Percentiles rank a stretch among this genome's conserved stretches.
phyloP scores from a whole-genome alignment of 2,329 filamentous ascomycete species.

The Aaosphaeria pasadenensis region DNA sequence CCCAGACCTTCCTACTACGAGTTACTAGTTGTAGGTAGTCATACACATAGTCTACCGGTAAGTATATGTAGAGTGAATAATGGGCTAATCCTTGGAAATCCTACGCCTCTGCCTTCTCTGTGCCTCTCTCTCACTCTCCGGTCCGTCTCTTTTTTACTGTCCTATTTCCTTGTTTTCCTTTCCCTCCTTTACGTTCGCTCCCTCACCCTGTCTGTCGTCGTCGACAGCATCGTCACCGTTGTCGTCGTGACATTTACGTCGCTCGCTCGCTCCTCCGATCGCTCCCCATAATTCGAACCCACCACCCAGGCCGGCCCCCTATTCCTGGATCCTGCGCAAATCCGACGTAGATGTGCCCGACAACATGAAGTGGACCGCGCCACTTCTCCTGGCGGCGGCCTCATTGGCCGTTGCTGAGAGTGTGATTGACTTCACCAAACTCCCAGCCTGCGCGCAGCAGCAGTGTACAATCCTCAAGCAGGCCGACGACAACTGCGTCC shows the following conservation, averaged over 20 bases:
- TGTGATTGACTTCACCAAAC: slow-evolving; percentile 23
- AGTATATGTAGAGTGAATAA: too few relatives aligned
- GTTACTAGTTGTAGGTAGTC: too few relatives aligned
- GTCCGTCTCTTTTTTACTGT: not conserved
- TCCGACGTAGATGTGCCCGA: not conserved
- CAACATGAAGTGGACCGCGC: slow-evolving; percentile 2
- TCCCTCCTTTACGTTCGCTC: not conserved
- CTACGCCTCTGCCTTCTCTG: too few relatives aligned
- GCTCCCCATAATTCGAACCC: not conserved
- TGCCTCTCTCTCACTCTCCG: not conserved
- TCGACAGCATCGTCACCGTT: not conserved
- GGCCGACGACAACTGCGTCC: slow-evolving; percentile 69
- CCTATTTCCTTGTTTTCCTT: not conserved
- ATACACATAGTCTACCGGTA: too few relatives aligned
- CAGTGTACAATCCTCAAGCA: slow-evolving; percentile 27
- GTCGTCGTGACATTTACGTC: not conserved
- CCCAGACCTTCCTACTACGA: too few relatives aligned
- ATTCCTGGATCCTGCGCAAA: too few relatives aligned
- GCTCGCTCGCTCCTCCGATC: not conserved
- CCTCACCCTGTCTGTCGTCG: not conserved
- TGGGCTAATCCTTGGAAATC: too few relatives aligned
- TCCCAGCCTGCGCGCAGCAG: slow-evolving; percentile 34
- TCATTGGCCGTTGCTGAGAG: slow-evolving; percentile 2
- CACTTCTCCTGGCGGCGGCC: not conserved
- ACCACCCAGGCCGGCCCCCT: too few relatives aligned